These are phyloP conservation scores for Curvularia eragrostidis DNA, from an alignment of 2,329 filamentous ascomycete genomes.

Conservation along the genomic window DNA sequence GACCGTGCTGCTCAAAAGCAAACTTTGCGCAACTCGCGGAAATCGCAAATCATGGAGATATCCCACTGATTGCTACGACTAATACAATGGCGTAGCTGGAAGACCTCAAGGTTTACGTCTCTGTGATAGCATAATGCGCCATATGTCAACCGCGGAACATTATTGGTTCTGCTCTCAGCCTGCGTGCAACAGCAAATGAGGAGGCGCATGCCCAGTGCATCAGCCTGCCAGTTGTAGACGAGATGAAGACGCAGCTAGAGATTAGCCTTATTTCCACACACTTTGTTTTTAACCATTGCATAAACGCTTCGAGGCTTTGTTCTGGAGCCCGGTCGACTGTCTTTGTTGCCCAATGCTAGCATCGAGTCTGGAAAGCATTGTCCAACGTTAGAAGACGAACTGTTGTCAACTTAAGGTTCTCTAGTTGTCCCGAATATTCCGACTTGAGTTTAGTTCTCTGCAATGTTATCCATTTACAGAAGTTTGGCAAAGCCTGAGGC, in stretches of 20 bases:
- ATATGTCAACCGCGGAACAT: background rate
- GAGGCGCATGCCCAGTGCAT: background rate
- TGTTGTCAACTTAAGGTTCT: conserved; percentile 2
- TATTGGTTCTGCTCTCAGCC: background rate
- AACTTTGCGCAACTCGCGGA: background rate
- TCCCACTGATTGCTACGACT: background rate
- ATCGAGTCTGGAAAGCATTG: background rate
- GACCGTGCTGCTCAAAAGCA: background rate
- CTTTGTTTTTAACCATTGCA: background rate
- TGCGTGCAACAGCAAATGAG: background rate
- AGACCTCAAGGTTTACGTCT: background rate
- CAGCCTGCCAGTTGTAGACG: background rate
- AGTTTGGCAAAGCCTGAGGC: background rate
- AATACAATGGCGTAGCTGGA: background rate
- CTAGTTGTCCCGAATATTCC: background rate
- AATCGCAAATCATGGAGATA: background rate
- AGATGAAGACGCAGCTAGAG: background rate
- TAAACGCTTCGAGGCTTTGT: too few species aligned
- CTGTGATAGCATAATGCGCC: background rate
- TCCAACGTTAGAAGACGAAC: background rate
- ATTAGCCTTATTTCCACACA: background rate
- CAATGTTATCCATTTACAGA: background rate
- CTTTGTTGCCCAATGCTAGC: background rate
- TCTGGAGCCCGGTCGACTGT: background rate
- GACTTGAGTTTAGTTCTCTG: background rate